A percentile compares a stretch with the other conserved stretches of the same genome.
phyloP scores from a whole-genome alignment of 495 filamentous ascomycete species.

The Podospora pseudopauciseta region DNA sequence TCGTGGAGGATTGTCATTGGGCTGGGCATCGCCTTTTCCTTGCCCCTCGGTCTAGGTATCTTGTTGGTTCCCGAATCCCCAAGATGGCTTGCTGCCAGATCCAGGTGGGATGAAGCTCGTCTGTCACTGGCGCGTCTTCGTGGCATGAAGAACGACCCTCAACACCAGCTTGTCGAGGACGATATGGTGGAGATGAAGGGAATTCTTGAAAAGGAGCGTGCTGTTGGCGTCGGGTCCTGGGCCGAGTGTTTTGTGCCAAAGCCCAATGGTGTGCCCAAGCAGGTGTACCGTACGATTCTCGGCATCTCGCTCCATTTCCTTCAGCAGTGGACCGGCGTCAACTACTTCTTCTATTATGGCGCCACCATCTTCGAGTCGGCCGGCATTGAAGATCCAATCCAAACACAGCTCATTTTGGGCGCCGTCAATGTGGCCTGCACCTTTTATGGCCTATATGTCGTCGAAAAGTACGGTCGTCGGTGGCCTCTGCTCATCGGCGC shows the following conservation, averaged over 20 bases:
- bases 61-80: slow-evolving; percentile 63
- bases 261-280: slow-evolving; percentile 47
- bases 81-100: slow-evolving; percentile 54
- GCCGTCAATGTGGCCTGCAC: slow-evolving; percentile 69
- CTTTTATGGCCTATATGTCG: slow-evolving; percentile 63
- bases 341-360: slow-evolving; percentile 57
- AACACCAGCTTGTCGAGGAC: slow-evolving; percentile 56
- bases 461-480: slow-evolving; percentile 64
- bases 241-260: slow-evolving; percentile 56
- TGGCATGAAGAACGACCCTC: slow-evolving; percentile 53
- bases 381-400: slow-evolving; percentile 59
- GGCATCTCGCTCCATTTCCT: slow-evolving; percentile 66
- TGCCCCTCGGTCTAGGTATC: slow-evolving; percentile 60
- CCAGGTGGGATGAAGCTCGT: slow-evolving; percentile 54
- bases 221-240: slow-evolving; percentile 50
- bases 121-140: slow-evolving; percentile 61
- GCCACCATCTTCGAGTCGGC: slow-evolving; percentile 60
- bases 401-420: slow-evolving; percentile 66
- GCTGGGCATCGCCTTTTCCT: slow-evolving; percentile 61
- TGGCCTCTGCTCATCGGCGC: slow-evolving; percentile 61
- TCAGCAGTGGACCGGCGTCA: slow-evolving; percentile 61
- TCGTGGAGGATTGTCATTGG: slow-evolving; percentile 73
- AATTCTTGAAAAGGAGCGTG: slow-evolving; percentile 54
- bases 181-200: slow-evolving; percentile 68
- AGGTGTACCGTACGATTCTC: slow-evolving; percentile 64